A percentile compares a stretch with the other conserved stretches of the same genome.
These are phyloP conservation scores for Colletotrichum horii DNA, from an alignment of 2,329 filamentous ascomycete species.

Conservation along the genomic window DNA sequence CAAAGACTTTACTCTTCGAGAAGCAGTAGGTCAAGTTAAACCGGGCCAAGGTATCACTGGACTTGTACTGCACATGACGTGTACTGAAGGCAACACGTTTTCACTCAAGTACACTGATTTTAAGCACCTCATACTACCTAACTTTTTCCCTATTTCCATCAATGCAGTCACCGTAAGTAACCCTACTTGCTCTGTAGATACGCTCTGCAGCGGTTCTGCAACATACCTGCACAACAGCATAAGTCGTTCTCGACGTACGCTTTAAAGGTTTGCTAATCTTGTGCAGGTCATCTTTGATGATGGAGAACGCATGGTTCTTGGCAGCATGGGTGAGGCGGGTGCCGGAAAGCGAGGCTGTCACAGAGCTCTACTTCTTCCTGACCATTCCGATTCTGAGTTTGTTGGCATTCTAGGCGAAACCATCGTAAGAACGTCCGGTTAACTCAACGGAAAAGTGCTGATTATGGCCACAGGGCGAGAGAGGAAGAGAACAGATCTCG, in stretches of 20 bases:
- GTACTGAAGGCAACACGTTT: neutral
- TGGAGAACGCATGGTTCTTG: neutral
- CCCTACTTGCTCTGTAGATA: neutral
- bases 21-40: neutral
- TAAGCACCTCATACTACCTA: neutral
- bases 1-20: neutral
- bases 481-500: neutral
- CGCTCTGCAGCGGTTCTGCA: neutral
- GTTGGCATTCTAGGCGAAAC: neutral
- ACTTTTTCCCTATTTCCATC: neutral
- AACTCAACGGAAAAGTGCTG: neutral
- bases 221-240: neutral
- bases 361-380: neutral
- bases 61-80: neutral
- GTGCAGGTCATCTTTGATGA: neutral
- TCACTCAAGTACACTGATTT: neutral
- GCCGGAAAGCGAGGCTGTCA: neutral
- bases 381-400: neutral
- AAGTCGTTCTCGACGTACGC: neutral
- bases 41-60: neutral
- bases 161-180: neutral
- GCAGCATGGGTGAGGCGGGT: neutral
- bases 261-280: neutral
- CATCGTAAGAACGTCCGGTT: neutral
- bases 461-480: neutral